These are phyloP conservation scores for Tausonia pullulans DNA, from an alignment of 1,284 basidiomycete species.

Conservation along the genomic window DNA sequence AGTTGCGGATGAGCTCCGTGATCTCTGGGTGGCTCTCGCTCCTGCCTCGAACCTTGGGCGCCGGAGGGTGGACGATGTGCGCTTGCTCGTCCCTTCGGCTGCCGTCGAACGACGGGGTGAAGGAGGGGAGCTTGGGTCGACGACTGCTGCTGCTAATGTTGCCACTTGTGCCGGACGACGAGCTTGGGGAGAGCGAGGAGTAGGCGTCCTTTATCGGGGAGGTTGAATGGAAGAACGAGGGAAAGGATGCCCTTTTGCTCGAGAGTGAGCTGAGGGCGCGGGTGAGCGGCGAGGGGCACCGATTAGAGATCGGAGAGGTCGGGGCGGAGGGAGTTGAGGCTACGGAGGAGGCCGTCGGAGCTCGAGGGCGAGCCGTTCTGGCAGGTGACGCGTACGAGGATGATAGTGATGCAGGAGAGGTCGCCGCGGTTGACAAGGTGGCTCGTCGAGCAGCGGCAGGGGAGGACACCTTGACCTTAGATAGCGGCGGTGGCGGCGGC, in stretches of 20 bases:
- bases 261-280: conserved; percentile 20
- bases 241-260: no score
- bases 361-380: background rate
- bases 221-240: conserved; percentile 19
- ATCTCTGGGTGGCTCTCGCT: conserved; percentile 4
- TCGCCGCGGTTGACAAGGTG: background rate
- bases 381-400: background rate
- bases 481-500: no score
- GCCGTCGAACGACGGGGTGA: background rate
- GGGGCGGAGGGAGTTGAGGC: background rate
- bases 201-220: conserved; percentile 22
- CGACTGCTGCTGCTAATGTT: conserved; percentile 26
- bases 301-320: background rate
- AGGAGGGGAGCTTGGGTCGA: conserved; percentile 30
- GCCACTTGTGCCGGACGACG: conserved; percentile 22
- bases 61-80: background rate
- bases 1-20: background rate
- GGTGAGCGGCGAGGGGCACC: conserved; percentile 18
- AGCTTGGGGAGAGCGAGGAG: conserved; percentile 22
- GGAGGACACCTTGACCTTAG: background rate
- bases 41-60: conserved; percentile 3
- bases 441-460: background rate
- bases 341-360: background rate
- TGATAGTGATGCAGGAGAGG: background rate
- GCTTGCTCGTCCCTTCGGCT: no score